A percentile compares a stretch with the other conserved stretches of the same genome.
Conservation (phyloP, 2,329 filamentous ascomycete genomes). For the Cadophora sp. region DNA sequence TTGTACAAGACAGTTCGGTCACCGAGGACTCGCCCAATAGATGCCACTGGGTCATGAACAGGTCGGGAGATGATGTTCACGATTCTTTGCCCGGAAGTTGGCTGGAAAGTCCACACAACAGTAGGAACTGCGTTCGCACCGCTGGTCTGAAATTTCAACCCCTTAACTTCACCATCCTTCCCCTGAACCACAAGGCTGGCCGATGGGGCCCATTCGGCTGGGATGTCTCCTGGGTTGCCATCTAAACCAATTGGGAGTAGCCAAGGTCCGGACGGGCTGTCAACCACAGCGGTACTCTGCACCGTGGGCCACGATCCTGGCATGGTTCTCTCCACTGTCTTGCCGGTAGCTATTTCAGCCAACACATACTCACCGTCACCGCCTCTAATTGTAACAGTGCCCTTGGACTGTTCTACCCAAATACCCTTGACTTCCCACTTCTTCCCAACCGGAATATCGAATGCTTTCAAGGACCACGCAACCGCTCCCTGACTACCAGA, state of each 20-base stretch:
- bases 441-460: conserved; percentile 60
- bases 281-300: conserved; percentile 58
- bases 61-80: conserved; percentile 71
- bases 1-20: conserved; percentile 97
- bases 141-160: conserved; percentile 57
- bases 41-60: conserved; percentile 85
- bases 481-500: conserved; percentile 75
- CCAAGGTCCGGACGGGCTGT: conserved; percentile 58
- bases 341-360: conserved; percentile 60
- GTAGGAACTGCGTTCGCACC: conserved; percentile 52
- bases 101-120: conserved; percentile 75
- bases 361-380: conserved; percentile 65
- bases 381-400: conserved; percentile 48
- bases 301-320: conserved; percentile 50
- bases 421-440: conserved; percentile 74
- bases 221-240: conserved; percentile 56
- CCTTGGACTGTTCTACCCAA: conserved; percentile 62
- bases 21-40: conserved; percentile 91
- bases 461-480: conserved; percentile 75
- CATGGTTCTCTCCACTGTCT: conserved; percentile 51
- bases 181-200: conserved; percentile 62
- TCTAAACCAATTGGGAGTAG: conserved; percentile 59
- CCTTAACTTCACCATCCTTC: conserved; percentile 57
- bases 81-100: conserved; percentile 71
- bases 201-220: conserved; percentile 54